A percentile compares a stretch with the other conserved stretches of the same genome.
Conservation (phyloP, 805 yeast genomes). For the Lipomyces mesembrius region DNA sequence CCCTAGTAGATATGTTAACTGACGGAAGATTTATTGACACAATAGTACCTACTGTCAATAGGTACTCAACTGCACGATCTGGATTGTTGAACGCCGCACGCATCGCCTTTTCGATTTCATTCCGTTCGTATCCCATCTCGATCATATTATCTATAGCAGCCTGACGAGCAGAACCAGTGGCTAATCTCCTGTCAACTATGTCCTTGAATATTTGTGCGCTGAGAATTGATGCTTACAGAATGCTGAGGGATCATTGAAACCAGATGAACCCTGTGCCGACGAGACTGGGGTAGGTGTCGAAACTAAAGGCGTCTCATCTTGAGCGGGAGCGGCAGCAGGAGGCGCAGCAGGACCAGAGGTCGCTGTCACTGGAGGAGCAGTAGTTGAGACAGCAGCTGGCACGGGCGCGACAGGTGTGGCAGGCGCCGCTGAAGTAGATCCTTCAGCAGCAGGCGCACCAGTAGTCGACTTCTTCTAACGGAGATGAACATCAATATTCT, state of each 20-base stretch:
- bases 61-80: slow-evolving; percentile 95
- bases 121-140: slow-evolving; percentile 95
- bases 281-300: slow-evolving; percentile 39
- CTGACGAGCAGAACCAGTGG: slow-evolving; percentile 78
- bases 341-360: slow-evolving; percentile 35
- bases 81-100: slow-evolving; percentile 97
- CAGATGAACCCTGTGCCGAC: slow-evolving; percentile 40
- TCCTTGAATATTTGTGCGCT: slow-evolving; percentile 28
- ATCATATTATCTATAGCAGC: slow-evolving; percentile 78
- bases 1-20: slow-evolving; percentile 50
- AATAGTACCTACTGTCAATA: slow-evolving; percentile 56
- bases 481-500: neutral
- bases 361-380: slow-evolving; percentile 35
- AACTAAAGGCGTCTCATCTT: slow-evolving; percentile 27
- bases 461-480: slow-evolving; percentile 30
- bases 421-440: slow-evolving; percentile 19
- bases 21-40: slow-evolving; percentile 2
- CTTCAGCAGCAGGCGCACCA: slow-evolving; percentile 27
- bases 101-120: slow-evolving; percentile 85
- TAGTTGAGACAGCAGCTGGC: slow-evolving; percentile 38
- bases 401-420: slow-evolving; percentile 33
- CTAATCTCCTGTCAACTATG: slow-evolving; percentile 42
- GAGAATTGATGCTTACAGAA: slow-evolving; percentile 39
- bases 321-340: slow-evolving; percentile 38
- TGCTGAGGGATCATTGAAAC: slow-evolving; percentile 47